Percentiles rank a stretch among this genome's conserved stretches.
phyloP scores from a whole-genome alignment of 352 stramenopile species.

The Phytophthora kernoviae region DNA sequence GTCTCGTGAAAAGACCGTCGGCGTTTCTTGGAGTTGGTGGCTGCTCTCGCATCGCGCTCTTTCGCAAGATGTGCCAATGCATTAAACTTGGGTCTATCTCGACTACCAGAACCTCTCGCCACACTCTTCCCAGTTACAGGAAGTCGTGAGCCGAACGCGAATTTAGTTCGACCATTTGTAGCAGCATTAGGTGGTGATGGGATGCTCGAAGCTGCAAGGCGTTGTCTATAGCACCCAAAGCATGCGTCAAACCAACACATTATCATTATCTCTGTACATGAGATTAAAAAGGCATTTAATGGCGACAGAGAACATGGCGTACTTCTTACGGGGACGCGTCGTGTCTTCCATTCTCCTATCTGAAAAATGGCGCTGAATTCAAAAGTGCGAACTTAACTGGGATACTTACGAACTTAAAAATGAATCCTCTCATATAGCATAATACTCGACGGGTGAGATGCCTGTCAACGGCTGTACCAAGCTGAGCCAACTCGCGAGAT shows the following conservation, averaged over 20 bases:
- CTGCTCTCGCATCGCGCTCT: constrained; percentile 1
- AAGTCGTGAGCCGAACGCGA: constrained; percentile 38
- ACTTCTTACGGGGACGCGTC: constrained; percentile 33
- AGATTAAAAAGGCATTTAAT: background rate
- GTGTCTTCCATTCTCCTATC: constrained; percentile 10
- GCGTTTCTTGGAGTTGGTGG: constrained; percentile 11
- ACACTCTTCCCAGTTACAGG: constrained; percentile 10
- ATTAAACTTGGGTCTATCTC: constrained; percentile 1
- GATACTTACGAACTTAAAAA: background rate
- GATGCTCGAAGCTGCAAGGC: constrained; percentile 4
- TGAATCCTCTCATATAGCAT: constrained; percentile 23
- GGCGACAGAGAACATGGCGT: constrained; percentile 1
- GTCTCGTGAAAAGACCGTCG: constrained; percentile 22
- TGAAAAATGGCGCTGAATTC: constrained; percentile 16
- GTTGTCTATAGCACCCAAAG: constrained; percentile 17
- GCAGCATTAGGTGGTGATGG: constrained; percentile 1
- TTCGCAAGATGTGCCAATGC: background rate
- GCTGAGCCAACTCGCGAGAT: constrained; percentile 76
- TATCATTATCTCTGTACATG: background rate
- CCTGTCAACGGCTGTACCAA: constrained; percentile 70
- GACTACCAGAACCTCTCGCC: constrained; percentile 13
- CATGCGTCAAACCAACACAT: background rate
- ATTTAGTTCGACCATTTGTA: constrained; percentile 17
- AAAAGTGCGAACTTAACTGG: constrained; percentile 31
- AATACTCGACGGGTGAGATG: constrained; percentile 54